Evolutionary conservation across 2,329 filamentous ascomycete genomes (phyloP), one percentile per base, ranked within the genome.

Genomic region (Aspergillus melleus): DNA sequence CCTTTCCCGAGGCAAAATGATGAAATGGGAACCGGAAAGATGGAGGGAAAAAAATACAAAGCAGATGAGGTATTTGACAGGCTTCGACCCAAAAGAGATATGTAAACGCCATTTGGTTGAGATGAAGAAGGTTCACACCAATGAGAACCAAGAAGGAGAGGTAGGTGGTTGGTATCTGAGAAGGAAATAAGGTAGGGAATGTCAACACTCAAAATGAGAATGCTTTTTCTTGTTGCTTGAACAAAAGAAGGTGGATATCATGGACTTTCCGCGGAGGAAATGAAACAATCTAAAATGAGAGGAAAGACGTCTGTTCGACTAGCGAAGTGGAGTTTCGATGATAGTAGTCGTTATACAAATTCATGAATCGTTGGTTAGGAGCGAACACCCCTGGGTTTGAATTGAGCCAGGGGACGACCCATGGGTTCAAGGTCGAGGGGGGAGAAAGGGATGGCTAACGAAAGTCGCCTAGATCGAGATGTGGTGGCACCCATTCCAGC

Each of bases 401-500:
- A 47, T 14, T 11, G 19, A 47, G 22, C 16, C 44, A 22, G 19
- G 44, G 14, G 22, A 47, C 44, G 16, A 24, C 16, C 24, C 24
- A 49, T 26, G 10, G 11, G 14, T 22, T 9, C 12, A 49, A 49
- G 20, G 20, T 16, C 42, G 20, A 20, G 26, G 6, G 24, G 6
- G 32, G 26, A 19, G 10, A 54, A 2, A 49, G 58, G n/a, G 30
- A 60, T n/a, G 44, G 36, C 20, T 49, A 39, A 54, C 64, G 65
- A 20, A 74, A 63, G 30, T 72, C 66, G 56, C 65, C 67, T 49
- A 76, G 58, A 52, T 76, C 72, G 50, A 77, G 62, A 55, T 75
- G 70, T 12, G 75, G 75, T 6, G 74, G 75, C 32, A 71, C 61
- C 75, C 74, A 77, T 61, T 76, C 70, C 59, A 77, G 63, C 53